Percentiles rank a stretch among this genome's conserved stretches.
phyloP scores from a whole-genome alignment of 192 early-diverging fungal species.

The Rhizophagus prolifer region DNA sequence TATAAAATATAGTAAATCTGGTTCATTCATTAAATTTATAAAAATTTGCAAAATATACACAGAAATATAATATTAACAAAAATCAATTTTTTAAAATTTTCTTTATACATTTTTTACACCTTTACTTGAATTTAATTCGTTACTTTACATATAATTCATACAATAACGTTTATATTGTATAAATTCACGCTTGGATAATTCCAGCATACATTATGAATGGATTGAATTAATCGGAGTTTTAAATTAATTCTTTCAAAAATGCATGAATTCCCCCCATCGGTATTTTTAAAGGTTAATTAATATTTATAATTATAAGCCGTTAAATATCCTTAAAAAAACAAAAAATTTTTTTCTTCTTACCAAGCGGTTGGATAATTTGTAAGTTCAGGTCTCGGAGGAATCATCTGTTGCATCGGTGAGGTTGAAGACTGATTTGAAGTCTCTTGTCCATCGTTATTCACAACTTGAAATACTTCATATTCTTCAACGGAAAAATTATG shows the following conservation, averaged over 20 bases:
- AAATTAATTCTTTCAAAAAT: slow-evolving; percentile 2
- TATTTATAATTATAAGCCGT: too few species aligned
- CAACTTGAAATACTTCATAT: slow-evolving; percentile 25
- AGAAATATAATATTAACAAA: too few species aligned
- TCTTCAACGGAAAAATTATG: slow-evolving; percentile 18
- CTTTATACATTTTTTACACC: not conserved
- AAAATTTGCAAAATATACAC: too few species aligned
- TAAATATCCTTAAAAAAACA: too few species aligned
- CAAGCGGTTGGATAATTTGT: slow-evolving; percentile 14
- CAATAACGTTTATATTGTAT: too few species aligned
- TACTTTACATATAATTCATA: not conserved
- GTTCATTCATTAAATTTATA: too few species aligned
- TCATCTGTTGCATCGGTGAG: not conserved
- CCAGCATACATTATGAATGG: not conserved
- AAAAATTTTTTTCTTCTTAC: not conserved
- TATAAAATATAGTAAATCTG: too few species aligned
- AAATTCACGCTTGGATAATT: not conserved
- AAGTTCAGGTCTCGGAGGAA: not conserved
- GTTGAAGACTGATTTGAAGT: not conserved
- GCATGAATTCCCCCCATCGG: slow-evolving; percentile 1
- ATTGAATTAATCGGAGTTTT: not conserved
- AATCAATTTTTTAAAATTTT: too few species aligned
- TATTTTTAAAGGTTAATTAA: not conserved
- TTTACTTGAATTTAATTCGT: not conserved
- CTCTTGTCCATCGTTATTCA: not conserved